Evolutionary conservation across 495 filamentous ascomycete genomes (phyloP).

Genomic region (Talaromyces liani): DNA sequence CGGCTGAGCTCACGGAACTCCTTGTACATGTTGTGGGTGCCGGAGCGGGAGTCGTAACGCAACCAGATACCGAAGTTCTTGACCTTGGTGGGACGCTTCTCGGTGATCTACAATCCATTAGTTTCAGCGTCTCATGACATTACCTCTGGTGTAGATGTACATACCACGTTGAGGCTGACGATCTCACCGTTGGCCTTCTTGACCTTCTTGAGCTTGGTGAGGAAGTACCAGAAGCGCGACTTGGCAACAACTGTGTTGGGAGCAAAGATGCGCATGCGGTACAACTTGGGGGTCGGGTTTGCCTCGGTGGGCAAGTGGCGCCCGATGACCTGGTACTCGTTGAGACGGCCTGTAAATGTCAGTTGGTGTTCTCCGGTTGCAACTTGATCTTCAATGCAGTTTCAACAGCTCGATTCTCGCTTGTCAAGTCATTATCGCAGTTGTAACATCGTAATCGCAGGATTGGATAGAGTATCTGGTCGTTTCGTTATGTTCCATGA

Average conservation of each 20-base stretch:
- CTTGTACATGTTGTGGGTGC: slow-evolving; percentile 99
- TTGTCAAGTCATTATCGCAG: neutral
- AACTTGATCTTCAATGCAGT: neutral
- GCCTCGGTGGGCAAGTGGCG: slow-evolving; percentile 95
- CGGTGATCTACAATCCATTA: slow-evolving; percentile 61
- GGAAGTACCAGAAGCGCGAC: slow-evolving; percentile 99
- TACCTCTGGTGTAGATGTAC: slow-evolving; percentile 17
- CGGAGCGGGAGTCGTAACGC: slow-evolving; percentile 98
- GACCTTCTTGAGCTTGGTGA: slow-evolving; percentile 96
- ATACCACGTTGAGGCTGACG: slow-evolving; percentile 90
- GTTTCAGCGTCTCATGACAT: too few species aligned
- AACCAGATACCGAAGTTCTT: slow-evolving; percentile 99
- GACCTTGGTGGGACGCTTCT: slow-evolving; percentile 98
- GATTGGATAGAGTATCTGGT: slow-evolving; percentile 4
- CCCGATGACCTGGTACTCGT: slow-evolving; percentile 99
- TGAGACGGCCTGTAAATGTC: slow-evolving; percentile 76
- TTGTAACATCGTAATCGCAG: neutral
- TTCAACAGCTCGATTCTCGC: slow-evolving; percentile 3
- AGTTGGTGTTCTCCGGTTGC: slow-evolving; percentile 9
- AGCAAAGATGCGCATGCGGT: slow-evolving; percentile 99
- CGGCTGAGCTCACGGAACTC: slow-evolving; percentile 98
- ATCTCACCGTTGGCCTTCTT: slow-evolving; percentile 99
- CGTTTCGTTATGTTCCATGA: slow-evolving; percentile 10
- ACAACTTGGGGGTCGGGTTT: slow-evolving; percentile 92
- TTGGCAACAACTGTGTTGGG: slow-evolving; percentile 96